Conservation (phyloP, 2,329 filamentous ascomycete species). For the Verticillium zaregamsianum region DNA sequence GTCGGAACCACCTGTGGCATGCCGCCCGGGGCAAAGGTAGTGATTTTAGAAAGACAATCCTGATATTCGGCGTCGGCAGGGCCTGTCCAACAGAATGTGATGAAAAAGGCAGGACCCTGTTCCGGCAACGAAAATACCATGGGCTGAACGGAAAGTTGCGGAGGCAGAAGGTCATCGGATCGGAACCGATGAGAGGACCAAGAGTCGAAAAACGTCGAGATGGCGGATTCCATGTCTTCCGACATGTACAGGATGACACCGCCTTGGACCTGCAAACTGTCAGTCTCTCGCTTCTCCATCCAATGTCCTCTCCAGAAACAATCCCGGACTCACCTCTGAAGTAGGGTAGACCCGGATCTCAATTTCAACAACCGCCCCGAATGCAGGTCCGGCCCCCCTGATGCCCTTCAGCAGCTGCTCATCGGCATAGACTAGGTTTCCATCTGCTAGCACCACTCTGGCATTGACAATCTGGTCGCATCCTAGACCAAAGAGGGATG, state of each 20-base stretch:
- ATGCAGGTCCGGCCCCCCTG: slow-evolving; percentile 32
- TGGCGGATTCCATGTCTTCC: slow-evolving; percentile 18
- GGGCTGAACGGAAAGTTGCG: slow-evolving; percentile 20
- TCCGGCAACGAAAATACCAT: slow-evolving; percentile 23
- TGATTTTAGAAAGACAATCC: slow-evolving; percentile 21
- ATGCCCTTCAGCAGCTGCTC: slow-evolving; percentile 31
- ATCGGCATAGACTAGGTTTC: slow-evolving; percentile 30
- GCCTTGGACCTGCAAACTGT: slow-evolving; percentile 14
- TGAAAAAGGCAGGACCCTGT: slow-evolving; percentile 19
- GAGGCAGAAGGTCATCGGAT: slow-evolving; percentile 1
- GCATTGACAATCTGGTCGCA: slow-evolving; percentile 32
- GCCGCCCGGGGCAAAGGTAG: slow-evolving; percentile 18
- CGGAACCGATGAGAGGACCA: slow-evolving; percentile 17
- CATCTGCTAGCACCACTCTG: slow-evolving; percentile 30
- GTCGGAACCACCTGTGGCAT: slow-evolving; percentile 20
- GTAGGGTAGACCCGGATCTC: slow-evolving; percentile 32
- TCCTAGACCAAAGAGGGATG: slow-evolving; percentile 26
- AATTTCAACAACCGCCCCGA: slow-evolving; percentile 35
- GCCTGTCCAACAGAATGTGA: slow-evolving; percentile 26
- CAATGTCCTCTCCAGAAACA: neutral
- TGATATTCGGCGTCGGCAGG: slow-evolving; percentile 23
- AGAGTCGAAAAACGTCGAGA: slow-evolving; percentile 11
- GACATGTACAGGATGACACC: slow-evolving; percentile 25
- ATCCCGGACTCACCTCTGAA: slow-evolving; percentile 18
- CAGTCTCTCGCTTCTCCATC: slow-evolving; percentile 15